Conservation (phyloP, 2,329 filamentous ascomycete species). For the Truncatella angustata region DNA sequence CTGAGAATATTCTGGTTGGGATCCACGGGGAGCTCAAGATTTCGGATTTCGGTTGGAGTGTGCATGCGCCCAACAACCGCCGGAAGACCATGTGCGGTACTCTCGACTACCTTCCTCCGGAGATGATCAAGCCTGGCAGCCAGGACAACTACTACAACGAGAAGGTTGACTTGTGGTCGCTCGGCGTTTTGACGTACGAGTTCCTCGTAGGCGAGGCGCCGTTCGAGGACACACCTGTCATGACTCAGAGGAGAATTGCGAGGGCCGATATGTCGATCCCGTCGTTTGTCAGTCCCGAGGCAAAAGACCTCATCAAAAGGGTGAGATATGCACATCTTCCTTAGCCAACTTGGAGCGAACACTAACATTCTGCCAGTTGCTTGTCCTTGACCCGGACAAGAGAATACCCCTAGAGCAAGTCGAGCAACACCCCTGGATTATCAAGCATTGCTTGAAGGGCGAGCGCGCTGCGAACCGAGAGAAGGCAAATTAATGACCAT, state of each 20-base stretch:
- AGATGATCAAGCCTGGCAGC: slow-evolving; percentile 86
- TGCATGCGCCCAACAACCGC: slow-evolving; percentile 93
- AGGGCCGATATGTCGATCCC: slow-evolving; percentile 91
- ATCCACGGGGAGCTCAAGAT: slow-evolving; percentile 99
- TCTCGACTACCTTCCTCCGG: slow-evolving; percentile 92
- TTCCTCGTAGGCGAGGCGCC: slow-evolving; percentile 95
- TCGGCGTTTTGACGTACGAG: slow-evolving; percentile 94
- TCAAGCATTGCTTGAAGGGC: slow-evolving; percentile 85
- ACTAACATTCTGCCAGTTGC: slow-evolving; percentile 53
- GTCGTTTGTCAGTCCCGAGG: slow-evolving; percentile 85
- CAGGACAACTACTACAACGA: slow-evolving; percentile 89
- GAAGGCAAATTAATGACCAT: slow-evolving; percentile 24
- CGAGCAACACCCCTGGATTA: slow-evolving; percentile 89
- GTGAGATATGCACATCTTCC: too few relatives aligned
- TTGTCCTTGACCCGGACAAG: slow-evolving; percentile 93
- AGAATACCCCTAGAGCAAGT: slow-evolving; percentile 87
- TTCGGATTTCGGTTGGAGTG: slow-evolving; percentile 97
- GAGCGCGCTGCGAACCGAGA: slow-evolving; percentile 52
- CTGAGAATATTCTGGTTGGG: slow-evolving; percentile 93
- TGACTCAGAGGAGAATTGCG: slow-evolving; percentile 89
- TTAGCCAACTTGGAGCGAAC: too few relatives aligned
- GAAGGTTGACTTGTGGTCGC: slow-evolving; percentile 94
- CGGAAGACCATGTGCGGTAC: slow-evolving; percentile 96
- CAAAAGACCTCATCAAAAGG: slow-evolving; percentile 86
- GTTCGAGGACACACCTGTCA: slow-evolving; percentile 91